Conservation (phyloP, 139 green algal genomes). For the Auxenochlorella pyrenoidosa region DNA sequence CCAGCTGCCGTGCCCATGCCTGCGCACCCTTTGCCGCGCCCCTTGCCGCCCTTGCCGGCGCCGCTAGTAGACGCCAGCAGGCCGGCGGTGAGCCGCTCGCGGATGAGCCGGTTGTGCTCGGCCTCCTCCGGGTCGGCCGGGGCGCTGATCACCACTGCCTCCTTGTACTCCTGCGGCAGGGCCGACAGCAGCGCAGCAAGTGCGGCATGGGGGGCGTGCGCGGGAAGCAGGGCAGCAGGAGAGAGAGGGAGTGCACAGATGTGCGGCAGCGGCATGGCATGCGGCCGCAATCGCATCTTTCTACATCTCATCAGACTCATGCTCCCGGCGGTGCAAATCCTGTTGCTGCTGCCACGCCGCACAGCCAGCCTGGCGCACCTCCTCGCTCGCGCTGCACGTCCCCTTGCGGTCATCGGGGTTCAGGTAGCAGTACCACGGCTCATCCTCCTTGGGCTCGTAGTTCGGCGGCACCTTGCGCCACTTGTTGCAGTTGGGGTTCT, state of each 20-base stretch:
- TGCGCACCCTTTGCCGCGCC: neutral
- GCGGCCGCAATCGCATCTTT: neutral
- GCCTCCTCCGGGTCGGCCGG: slow-evolving; percentile 21
- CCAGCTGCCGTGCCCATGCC: neutral
- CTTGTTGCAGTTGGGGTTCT: slow-evolving; percentile 66
- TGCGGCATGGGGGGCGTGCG: neutral
- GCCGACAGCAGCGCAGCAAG: neutral
- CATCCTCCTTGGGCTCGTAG: slow-evolving; percentile 47
- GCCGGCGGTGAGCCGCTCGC: slow-evolving; percentile 24
- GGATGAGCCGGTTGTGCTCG: slow-evolving; percentile 35
- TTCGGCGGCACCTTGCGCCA: slow-evolving; percentile 61
- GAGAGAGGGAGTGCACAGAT: neutral
- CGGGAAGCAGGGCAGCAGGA: too few species aligned
- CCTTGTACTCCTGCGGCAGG: slow-evolving; percentile 46
- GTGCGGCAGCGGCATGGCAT: too few species aligned
- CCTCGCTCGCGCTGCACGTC: slow-evolving; percentile 55
- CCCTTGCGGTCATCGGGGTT: slow-evolving; percentile 57
- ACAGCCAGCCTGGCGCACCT: slow-evolving; percentile 32
- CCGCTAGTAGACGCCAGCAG: slow-evolving; percentile 16
- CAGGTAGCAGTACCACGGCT: slow-evolving; percentile 67
- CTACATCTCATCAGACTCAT: too few species aligned
- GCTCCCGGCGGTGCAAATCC: too few species aligned
- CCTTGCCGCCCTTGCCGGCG: neutral
- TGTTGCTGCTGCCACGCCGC: too few species aligned
- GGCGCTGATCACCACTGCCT: slow-evolving; percentile 36